Conservation (phyloP, 768 basidiomycete species). For the Exidia glandulosa region DNA sequence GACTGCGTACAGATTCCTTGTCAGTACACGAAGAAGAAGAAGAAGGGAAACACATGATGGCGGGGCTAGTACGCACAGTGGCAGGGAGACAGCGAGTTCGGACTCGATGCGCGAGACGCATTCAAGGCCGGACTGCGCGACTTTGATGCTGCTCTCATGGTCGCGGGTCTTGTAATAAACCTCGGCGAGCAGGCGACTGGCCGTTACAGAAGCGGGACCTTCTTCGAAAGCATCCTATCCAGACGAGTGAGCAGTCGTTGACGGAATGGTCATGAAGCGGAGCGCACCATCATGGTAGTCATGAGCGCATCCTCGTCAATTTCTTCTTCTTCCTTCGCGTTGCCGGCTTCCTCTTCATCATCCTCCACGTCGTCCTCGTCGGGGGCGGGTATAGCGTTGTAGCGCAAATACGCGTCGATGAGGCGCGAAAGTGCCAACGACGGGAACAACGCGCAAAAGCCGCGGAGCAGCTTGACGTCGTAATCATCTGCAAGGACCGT, state of each 20-base stretch:
- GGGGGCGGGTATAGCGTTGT: slow-evolving; percentile 34
- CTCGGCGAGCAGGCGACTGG: slow-evolving; percentile 52
- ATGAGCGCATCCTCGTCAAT: slow-evolving; percentile 43
- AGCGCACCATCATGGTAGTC: slow-evolving; percentile 45
- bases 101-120: slow-evolving; percentile 42
- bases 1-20: slow-evolving; percentile 32
- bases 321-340: slow-evolving; percentile 18
- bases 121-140: slow-evolving; percentile 59
- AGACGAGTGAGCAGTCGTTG: neutral
- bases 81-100: slow-evolving; percentile 44
- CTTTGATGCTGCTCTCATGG: slow-evolving; percentile 58
- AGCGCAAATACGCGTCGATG: slow-evolving; percentile 57
- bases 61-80: slow-evolving; percentile 27
- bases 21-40: neutral
- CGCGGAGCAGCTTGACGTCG: slow-evolving; percentile 40
- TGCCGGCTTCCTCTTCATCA: slow-evolving; percentile 13
- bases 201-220: slow-evolving; percentile 48
- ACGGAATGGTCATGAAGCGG: neutral
- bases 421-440: slow-evolving; percentile 41
- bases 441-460: slow-evolving; percentile 60
- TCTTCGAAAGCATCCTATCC: slow-evolving; percentile 44
- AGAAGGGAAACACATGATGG: neutral
- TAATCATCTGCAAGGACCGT: slow-evolving; percentile 41
- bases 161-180: slow-evolving; percentile 61
- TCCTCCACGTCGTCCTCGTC: slow-evolving; percentile 32